Conservation (phyloP, 2,329 filamentous ascomycete genomes). For the Penicillium sp. region DNA sequence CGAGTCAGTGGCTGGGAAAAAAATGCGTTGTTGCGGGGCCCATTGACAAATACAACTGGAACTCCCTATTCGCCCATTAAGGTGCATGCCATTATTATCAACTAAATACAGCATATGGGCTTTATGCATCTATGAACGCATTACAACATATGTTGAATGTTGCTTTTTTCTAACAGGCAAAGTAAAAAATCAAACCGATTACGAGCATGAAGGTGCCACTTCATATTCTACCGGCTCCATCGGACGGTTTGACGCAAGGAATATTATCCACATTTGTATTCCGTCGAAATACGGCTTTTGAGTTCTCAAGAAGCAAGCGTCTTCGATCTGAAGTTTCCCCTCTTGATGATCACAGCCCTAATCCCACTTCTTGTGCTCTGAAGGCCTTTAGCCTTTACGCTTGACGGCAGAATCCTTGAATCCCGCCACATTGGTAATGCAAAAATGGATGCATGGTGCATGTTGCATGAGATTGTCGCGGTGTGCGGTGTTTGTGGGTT, state of each 20-base stretch:
- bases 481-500: not conserved
- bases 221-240: not conserved
- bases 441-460: not conserved
- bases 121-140: not conserved
- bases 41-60: too few species aligned
- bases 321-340: not conserved
- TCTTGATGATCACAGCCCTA: not conserved
- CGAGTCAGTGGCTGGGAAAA: conserved; percentile 15
- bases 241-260: not conserved
- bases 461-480: conserved; percentile 3
- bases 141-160: too few species aligned
- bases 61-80: not conserved
- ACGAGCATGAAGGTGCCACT: not conserved
- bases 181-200: not conserved
- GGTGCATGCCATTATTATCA: conserved; percentile 7
- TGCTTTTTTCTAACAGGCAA: not conserved
- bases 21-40: not conserved
- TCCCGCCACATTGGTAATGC: conserved; percentile 11
- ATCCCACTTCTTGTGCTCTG: not conserved
- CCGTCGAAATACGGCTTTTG: not conserved
- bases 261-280: not conserved
- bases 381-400: not conserved
- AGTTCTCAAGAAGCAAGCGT: not conserved
- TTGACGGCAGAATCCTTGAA: not conserved
- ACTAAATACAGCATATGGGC: not conserved